These are phyloP conservation scores for Xylaria palmicola DNA, from an alignment of 495 filamentous ascomycete genomes.

Conservation along the genomic window DNA sequence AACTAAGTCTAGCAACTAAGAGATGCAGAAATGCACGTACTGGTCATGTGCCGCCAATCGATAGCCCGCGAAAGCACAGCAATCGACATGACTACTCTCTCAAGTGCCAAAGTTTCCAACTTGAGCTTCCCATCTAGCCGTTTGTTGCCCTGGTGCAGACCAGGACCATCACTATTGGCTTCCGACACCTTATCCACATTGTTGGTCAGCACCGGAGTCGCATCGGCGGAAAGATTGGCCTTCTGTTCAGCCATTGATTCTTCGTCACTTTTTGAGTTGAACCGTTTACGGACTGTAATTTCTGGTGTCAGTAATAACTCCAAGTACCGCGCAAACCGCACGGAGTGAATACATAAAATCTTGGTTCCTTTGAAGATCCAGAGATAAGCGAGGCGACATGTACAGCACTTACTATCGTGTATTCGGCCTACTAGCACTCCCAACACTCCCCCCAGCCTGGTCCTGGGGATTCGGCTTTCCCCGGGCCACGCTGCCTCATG, in stretches of 20 bases:
- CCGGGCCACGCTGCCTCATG: conserved; percentile 51
- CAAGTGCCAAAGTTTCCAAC: conserved; percentile 76
- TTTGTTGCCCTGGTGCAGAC: conserved; percentile 12
- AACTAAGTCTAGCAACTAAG: background rate
- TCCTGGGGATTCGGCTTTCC: conserved; percentile 45
- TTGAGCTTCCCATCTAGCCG: conserved; percentile 56
- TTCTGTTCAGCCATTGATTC: background rate
- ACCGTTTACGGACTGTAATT: conserved; percentile 17
- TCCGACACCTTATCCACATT: background rate
- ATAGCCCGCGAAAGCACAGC: conserved; percentile 66
- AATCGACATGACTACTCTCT: conserved; percentile 74
- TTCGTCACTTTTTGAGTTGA: conserved; percentile 8
- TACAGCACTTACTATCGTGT: conserved; percentile 58
- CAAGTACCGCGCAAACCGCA: too few relatives aligned
- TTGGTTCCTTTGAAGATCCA: background rate
- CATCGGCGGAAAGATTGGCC: background rate
- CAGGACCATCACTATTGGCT: background rate
- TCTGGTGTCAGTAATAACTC: background rate
- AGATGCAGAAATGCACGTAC: conserved; percentile 12
- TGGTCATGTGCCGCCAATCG: conserved; percentile 78
- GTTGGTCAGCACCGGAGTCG: background rate
- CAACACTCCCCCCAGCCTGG: conserved; percentile 66
- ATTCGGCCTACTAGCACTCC: conserved; percentile 67
- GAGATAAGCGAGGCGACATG: background rate
- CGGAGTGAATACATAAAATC: background rate